Evolutionary conservation across 73 alveolate species (phyloP), one percentile per base, ranked within the genome.

Genomic region (Stentor coeruleus): DNA sequence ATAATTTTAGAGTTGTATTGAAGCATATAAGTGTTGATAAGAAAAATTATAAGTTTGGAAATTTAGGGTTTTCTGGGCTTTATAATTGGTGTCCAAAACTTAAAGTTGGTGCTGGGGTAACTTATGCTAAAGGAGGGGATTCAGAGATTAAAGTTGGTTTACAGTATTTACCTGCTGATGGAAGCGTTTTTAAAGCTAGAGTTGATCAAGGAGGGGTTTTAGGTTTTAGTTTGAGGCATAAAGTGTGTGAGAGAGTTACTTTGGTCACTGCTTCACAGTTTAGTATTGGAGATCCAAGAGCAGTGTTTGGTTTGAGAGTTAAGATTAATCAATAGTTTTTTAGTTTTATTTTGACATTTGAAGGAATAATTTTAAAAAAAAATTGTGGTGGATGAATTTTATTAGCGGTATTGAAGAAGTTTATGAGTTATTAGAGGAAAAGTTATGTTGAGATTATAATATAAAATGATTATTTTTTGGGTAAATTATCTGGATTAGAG

Each of bases 251-350:
- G 37, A 28, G 14, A 1, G 36, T 66, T 26, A 66, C 40, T 15
- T 26, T 66, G n/a, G 37, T 31, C 49, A 66, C 79, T 66, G 79
- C 79, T 20, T 20, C n/a, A 28, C 79, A 66, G 37, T 66, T 66
- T 40, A 66, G 33, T 33, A 28, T 66, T 20, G 20, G 26, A 28
- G 79, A 66, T 20, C n/a, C n/a, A 14, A 20, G 40, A 14, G n/a
- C 40, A 40, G 49, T 28, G 79, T 20, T 66, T 66, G 79, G 79
- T 20, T 40, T 66, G n/a, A 66, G 79, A 33, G 36, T 66, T 20
- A 66, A 66, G 33, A 33, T 66, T 66, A 66, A 66, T 66, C 79
- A 66, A 33, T 66, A 66, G 66, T 49, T 49, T n/a, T n/a, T n/a
- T n/a, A n/a, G n/a, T n/a, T n/a, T n/a, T n/a, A n/a, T n/a, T n/a